Evolutionary conservation across 2,329 filamentous ascomycete genomes (phyloP).

Genomic region (Fulvia fulva): DNA sequence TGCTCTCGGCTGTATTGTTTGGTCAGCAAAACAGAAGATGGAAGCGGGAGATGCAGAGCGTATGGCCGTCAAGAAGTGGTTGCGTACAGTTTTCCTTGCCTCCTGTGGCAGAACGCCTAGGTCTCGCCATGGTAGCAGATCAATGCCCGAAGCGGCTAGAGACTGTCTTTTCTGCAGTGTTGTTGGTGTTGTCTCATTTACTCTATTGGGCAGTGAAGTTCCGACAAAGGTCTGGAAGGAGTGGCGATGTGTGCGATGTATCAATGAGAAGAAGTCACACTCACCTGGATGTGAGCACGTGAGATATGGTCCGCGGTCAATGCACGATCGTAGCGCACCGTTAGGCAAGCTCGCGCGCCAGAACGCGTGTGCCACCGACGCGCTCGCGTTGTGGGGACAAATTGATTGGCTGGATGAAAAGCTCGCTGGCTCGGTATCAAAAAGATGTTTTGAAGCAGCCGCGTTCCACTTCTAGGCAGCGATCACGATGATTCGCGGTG

Average conservation of each 20-base stretch:
- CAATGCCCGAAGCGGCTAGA: neutral
- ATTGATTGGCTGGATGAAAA: too few relatives aligned
- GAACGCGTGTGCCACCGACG: too few relatives aligned
- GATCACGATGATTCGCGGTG: too few relatives aligned
- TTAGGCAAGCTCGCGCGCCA: neutral
- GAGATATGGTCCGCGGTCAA: neutral
- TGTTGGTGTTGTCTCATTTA: neutral
- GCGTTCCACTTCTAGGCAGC: too few relatives aligned
- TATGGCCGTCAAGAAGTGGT: neutral
- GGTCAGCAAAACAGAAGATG: neutral
- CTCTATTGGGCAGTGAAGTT: neutral
- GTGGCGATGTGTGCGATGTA: neutral
- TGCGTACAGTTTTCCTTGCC: slow-evolving; percentile 6
- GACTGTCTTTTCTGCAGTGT: neutral
- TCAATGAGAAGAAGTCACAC: neutral
- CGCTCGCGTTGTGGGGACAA: too few relatives aligned
- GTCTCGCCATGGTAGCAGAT: slow-evolving; percentile 4
- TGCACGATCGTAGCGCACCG: neutral
- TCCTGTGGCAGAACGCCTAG: slow-evolving; percentile 4
- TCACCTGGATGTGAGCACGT: neutral
- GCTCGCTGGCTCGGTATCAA: too few relatives aligned
- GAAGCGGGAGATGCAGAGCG: too few relatives aligned
- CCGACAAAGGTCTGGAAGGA: neutral
- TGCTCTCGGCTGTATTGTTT: neutral
- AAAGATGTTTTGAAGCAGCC: too few relatives aligned